Base-by-base conservation (phyloP, 2,329 filamentous ascomycete genomes). In the Ceratocystis eucalypticola region DNA sequence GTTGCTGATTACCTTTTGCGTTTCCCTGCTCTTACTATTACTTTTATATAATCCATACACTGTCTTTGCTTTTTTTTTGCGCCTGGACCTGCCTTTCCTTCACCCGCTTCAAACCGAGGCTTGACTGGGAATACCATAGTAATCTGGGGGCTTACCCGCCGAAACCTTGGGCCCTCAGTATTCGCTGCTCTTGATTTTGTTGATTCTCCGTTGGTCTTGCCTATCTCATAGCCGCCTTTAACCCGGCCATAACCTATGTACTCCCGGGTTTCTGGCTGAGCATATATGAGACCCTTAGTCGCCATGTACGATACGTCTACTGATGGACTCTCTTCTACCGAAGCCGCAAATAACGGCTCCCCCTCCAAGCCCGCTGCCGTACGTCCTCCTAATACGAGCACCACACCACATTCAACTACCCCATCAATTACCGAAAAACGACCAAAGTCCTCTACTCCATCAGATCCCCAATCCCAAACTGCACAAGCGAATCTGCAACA, bases 401-500 rank as follows among this genome's bases (percentile, higher is more conserved):
- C 37, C 37, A 41, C 37, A 4, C 10, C 53, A 57, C 3, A 17
- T 3, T 7, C 61, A 7, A 22, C 61, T 44, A 20, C 61, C 41
- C 15, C n/a, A 20, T 22, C 41, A 62, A 5, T 2, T 20, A 25
- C 17, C 33, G 57, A 37, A 33, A 33, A 44, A 28, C n/a, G 17
- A 4, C 33, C 10, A 37, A 22, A 37, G 28, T 30, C 41, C 25
- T 61, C 46, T 64, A 33, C 50, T 30, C 22, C 50, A 50, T 65
- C 53, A 15, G 48, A 62, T 5, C 64, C 65, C 7, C 66, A 68
- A 37, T 62, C 65, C 20, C 33, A 37, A 12, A 28, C 61, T 22
- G 25, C 62, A 5, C 46, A 50, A 20, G 33, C 57, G 59, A 59
- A 28, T 17, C 30, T 68, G 59, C 80, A 82, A 71, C 82, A 85